Conservation (phyloP, 306 rosid genomes). For the Herpetospermum pedunculosum region DNA sequence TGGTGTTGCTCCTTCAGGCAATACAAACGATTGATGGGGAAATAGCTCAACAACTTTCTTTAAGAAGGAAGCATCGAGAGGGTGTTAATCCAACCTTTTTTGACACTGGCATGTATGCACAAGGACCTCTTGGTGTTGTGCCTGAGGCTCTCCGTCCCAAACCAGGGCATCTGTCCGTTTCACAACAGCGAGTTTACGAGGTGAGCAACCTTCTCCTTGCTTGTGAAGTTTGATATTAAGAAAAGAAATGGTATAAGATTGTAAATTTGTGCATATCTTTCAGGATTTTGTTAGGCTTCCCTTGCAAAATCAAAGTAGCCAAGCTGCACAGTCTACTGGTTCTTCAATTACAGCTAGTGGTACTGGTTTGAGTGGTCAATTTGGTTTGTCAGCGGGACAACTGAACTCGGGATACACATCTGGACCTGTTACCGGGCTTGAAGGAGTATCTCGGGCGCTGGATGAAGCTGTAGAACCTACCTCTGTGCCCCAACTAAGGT, state of each 20-base stretch:
- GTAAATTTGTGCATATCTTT: conserved; percentile 6
- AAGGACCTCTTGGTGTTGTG: conserved; percentile 81
- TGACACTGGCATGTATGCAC: conserved; percentile 65
- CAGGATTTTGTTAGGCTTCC: conserved; percentile 98
- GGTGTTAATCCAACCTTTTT: conserved; percentile 69
- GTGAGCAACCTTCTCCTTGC: conserved; percentile 23
- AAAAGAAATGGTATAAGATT: conserved; percentile 2
- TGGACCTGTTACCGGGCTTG: conserved; percentile 48
- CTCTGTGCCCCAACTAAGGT: conserved; percentile 59
- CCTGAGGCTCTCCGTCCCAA: conserved; percentile 96
- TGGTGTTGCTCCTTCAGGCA: conserved; percentile 40
- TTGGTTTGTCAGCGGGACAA: conserved; percentile 48
- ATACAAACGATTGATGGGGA: conserved; percentile 77
- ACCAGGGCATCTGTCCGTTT: conserved; percentile 80
- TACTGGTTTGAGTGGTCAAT: conserved; percentile 44
- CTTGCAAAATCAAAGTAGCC: conserved; percentile 84
- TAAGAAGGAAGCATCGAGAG: conserved; percentile 87
- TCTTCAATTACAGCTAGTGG: conserved; percentile 39
- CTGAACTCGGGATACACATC: conserved; percentile 50
- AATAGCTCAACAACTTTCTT: conserved; percentile 67
- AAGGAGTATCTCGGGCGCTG: conserved; percentile 53
- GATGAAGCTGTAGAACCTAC: conserved; percentile 61
- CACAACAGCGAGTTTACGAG: conserved; percentile 96
- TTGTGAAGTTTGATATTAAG: background rate
- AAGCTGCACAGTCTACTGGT: conserved; percentile 55